Percentiles rank a stretch among this genome's conserved stretches.
Conservation (phyloP, 1,284 basidiomycete species). For the Cryptococcus maquisensis region DNA sequence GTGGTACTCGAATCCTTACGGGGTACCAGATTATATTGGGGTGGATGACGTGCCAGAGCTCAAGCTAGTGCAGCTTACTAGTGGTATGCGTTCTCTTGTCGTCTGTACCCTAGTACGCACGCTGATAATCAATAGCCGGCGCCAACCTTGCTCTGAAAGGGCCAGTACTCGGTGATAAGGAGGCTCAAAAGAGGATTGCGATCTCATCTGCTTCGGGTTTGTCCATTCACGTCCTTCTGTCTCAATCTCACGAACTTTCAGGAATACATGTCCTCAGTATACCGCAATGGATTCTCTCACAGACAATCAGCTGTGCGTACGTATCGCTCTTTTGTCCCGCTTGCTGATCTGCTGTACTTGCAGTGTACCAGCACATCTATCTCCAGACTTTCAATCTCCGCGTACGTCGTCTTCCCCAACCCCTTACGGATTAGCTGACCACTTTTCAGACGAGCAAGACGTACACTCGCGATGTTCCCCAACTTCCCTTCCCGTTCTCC, state of each 20-base stretch:
- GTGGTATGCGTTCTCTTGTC: conserved; percentile 21
- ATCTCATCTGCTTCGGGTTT: conserved; percentile 34
- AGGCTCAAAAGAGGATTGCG: conserved; percentile 27
- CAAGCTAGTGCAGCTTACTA: conserved; percentile 35
- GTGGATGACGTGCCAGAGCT: conserved; percentile 22
- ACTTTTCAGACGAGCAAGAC: conserved; percentile 6
- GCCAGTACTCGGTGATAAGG: conserved; percentile 20
- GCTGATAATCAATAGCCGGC: conserved; percentile 21
- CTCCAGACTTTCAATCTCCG: conserved; percentile 8
- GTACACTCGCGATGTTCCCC: conserved; percentile 4
- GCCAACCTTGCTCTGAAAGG: conserved; percentile 31
- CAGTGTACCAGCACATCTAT: conserved; percentile 10
- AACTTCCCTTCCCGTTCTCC: background rate
- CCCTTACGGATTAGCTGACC: background rate
- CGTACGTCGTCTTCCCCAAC: conserved; percentile 1
- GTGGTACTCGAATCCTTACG: conserved; percentile 23
- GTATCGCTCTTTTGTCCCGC: background rate
- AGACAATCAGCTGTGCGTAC: conserved; percentile 31
- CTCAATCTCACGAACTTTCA: background rate
- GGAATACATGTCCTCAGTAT: conserved; percentile 45
- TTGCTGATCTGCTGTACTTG: background rate
- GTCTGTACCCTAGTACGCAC: background rate
- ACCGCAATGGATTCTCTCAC: conserved; percentile 39
- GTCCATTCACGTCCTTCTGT: background rate
- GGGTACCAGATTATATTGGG: conserved; percentile 21